Evolutionary conservation across 371 early-diverging fungal genomes (phyloP).

Genomic region (Entomophthora muscae): DNA sequence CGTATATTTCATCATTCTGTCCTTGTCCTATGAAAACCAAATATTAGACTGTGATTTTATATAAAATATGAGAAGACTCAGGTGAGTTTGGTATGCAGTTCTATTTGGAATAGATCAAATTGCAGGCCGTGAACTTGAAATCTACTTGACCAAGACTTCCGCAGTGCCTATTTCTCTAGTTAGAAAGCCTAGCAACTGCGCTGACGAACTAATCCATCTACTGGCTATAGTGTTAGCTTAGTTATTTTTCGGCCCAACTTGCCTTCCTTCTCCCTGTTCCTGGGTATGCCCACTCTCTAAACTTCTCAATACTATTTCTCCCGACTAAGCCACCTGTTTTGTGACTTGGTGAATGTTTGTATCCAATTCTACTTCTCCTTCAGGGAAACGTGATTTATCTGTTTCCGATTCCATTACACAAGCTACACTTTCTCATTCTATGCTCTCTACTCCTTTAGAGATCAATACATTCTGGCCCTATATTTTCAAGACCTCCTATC

Average conservation of each 20-base stretch:
- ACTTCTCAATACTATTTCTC: not conserved
- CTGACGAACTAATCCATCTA: not conserved
- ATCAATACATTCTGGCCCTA: not conserved
- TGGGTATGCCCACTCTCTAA: not conserved
- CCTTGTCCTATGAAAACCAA: no score
- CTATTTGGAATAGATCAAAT: not conserved
- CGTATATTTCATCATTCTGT: no score
- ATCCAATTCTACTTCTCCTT: not conserved
- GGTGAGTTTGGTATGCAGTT: no score
- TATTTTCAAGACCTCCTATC: not conserved
- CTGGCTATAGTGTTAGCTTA: not conserved
- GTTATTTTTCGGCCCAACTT: not conserved
- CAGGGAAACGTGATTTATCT: not conserved
- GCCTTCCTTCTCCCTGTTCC: not conserved
- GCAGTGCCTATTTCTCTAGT: not conserved
- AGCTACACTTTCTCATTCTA: not conserved
- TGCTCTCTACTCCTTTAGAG: not conserved
- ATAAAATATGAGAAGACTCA: no score
- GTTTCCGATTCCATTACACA: not conserved
- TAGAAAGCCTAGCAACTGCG: not conserved
- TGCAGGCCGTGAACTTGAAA: not conserved
- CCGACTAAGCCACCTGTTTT: not conserved
- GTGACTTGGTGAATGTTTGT: not conserved
- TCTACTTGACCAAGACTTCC: not conserved
- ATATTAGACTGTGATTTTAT: no score